phyloP scores from a whole-genome alignment of 2,329 filamentous ascomycete species.

The Aspergillus hiratsukae region DNA sequence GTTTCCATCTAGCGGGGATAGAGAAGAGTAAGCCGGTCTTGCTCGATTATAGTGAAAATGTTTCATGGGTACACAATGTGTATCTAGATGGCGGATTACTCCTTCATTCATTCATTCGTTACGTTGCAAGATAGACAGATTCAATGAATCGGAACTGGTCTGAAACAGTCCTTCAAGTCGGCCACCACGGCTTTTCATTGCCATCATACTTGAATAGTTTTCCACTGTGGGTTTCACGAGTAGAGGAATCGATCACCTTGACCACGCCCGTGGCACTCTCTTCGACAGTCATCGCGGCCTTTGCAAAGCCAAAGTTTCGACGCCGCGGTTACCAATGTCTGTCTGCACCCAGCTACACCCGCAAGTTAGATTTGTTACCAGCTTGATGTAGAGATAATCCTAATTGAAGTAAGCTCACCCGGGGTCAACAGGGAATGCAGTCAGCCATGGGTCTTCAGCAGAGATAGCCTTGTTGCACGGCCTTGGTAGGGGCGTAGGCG shows the following conservation, averaged over 20 bases:
- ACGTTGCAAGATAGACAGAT: too few relatives aligned
- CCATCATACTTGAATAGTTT: constrained; percentile 19
- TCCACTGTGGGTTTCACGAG: constrained; percentile 12
- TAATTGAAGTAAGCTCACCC: neutral
- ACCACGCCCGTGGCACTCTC: constrained; percentile 16
- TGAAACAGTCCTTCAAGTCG: too few relatives aligned
- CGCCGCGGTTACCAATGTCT: constrained; percentile 18
- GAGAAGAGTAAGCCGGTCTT: too few relatives aligned
- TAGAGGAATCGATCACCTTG: constrained; percentile 14
- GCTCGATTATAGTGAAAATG: too few relatives aligned
- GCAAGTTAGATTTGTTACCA: too few relatives aligned
- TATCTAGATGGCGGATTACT: too few relatives aligned
- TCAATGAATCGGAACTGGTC: too few relatives aligned
- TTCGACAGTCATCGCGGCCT: constrained; percentile 17
- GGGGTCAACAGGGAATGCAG: constrained; percentile 17
- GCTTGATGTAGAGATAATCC: neutral
- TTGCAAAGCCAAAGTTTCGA: constrained; percentile 11
- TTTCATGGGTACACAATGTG: too few relatives aligned
- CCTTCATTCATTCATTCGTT: too few relatives aligned
- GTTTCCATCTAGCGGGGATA: too few relatives aligned
- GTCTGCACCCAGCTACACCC: constrained; percentile 19
- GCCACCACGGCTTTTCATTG: constrained; percentile 16
- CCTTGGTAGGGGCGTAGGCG: constrained; percentile 14
- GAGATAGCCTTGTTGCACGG: constrained; percentile 10
- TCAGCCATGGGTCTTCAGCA: constrained; percentile 10